Percentiles rank a stretch among this genome's conserved stretches.
phyloP scores from a whole-genome alignment of 805 yeast genomes.

The Brettanomyces naardenensis region DNA sequence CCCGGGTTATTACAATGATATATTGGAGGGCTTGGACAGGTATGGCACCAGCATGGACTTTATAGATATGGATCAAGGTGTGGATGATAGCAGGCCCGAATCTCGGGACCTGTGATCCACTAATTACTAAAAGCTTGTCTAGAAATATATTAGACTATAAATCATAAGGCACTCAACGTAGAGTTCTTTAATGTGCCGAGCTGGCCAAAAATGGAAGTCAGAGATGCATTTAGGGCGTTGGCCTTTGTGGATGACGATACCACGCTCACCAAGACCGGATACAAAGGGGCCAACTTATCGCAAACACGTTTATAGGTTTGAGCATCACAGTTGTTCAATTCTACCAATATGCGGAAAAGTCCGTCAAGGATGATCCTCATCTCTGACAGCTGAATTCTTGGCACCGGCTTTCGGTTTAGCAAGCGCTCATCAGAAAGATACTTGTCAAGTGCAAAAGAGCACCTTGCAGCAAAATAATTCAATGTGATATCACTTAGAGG shows the following conservation, averaged over 20 bases:
- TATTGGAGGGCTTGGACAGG: no score
- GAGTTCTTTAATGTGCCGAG: background rate
- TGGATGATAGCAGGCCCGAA: no score
- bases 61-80: no score
- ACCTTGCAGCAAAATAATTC: constrained; percentile 48
- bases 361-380: constrained; percentile 41
- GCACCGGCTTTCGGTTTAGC: constrained; percentile 54
- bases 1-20: background rate
- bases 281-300: background rate
- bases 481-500: constrained; percentile 23
- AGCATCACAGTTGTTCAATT: background rate
- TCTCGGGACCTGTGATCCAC: no score
- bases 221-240: background rate
- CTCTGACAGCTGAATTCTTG: constrained; percentile 59
- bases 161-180: no score
- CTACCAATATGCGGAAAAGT: constrained; percentile 13
- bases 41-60: no score
- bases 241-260: background rate
- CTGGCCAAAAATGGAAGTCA: background rate
- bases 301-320: background rate
- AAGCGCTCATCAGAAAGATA: constrained; percentile 57
- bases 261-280: background rate
- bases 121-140: no score
- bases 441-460: constrained; percentile 53
- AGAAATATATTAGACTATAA: no score